phyloP scores from a whole-genome alignment of 202 grass and related monocot species.

The Dendrocalamus latiflorus region DNA sequence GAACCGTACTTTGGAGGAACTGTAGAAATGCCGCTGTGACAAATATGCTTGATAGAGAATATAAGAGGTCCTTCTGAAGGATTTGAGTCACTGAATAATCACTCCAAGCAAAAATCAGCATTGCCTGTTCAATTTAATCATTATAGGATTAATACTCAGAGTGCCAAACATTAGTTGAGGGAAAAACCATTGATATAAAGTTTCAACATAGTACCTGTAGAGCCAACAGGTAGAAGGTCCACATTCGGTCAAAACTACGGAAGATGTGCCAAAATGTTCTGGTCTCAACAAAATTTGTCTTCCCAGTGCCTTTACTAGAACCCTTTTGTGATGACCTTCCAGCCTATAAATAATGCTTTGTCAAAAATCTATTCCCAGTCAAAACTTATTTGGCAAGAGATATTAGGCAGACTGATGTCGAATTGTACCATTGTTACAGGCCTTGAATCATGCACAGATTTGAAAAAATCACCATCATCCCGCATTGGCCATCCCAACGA shows the following conservation, averaged over 20 bases:
- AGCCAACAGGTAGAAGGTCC: conserved; percentile 90
- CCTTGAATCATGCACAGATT: conserved; percentile 57
- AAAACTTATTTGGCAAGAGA: conserved; percentile 26
- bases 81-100: conserved; percentile 54
- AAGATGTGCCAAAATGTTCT: conserved; percentile 97
- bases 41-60: conserved; percentile 87
- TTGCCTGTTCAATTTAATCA: conserved; percentile 37
- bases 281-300: conserved; percentile 93
- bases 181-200: neutral
- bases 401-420: conserved; percentile 9
- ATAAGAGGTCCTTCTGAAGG: conserved; percentile 63
- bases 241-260: conserved; percentile 95
- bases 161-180: conserved; percentile 27
- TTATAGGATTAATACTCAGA: conserved; percentile 20
- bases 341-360: conserved; percentile 37
- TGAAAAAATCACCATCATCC: conserved; percentile 91
- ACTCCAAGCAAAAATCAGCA: conserved; percentile 62
- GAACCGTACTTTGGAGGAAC: conserved; percentile 75
- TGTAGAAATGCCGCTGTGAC: conserved; percentile 83
- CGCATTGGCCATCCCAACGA: conserved; percentile 96
- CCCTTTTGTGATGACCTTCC: conserved; percentile 40
- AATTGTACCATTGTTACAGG: conserved; percentile 44
- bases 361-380: neutral
- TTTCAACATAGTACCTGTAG: conserved; percentile 62
- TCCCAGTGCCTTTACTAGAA: conserved; percentile 74